Percentiles rank a stretch among this genome's conserved stretches.
phyloP scores from a whole-genome alignment of 805 yeast genomes.

The Candida easanensis region DNA sequence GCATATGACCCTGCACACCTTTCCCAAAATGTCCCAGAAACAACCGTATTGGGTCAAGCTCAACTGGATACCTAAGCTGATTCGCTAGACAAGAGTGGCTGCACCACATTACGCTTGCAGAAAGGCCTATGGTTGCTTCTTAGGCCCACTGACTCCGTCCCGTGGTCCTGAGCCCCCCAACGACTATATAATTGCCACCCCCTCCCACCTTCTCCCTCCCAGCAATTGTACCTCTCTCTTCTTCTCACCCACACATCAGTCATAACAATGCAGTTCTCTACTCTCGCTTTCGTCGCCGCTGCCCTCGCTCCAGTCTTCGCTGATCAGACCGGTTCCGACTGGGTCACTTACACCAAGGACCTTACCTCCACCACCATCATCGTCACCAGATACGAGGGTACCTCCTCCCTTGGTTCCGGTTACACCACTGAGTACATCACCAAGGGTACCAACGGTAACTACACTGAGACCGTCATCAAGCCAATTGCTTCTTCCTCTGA shows the following conservation, averaged over 20 bases:
- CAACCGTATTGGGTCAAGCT: background rate
- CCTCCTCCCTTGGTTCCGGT: background rate
- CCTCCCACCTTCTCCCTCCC: background rate
- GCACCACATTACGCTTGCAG: no score
- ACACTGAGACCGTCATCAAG: background rate
- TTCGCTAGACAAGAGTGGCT: no score
- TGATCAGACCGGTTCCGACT: constrained; percentile 3
- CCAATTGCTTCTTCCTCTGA: background rate
- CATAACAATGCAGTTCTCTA: constrained; percentile 5
- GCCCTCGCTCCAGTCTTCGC: constrained; percentile 1
- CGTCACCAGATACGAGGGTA: constrained; percentile 1
- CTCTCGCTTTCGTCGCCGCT: constrained; percentile 1
- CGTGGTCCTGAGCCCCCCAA: no score
- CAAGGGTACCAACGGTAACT: background rate
- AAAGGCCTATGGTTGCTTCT: no score
- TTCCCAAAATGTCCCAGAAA: no score
- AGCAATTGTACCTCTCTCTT: background rate
- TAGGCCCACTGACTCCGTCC: no score
- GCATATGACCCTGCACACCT: no score
- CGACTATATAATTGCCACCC: background rate
- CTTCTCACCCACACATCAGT: background rate
- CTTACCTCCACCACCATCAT: background rate
- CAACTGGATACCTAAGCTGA: background rate
- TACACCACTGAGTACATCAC: background rate
- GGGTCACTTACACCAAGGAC: background rate